Percentiles rank a stretch among this genome's conserved stretches.
These are phyloP conservation scores for Sphaerostilbella broomeana DNA, from an alignment of 2,329 filamentous ascomycete genomes.

Conservation along the genomic window DNA sequence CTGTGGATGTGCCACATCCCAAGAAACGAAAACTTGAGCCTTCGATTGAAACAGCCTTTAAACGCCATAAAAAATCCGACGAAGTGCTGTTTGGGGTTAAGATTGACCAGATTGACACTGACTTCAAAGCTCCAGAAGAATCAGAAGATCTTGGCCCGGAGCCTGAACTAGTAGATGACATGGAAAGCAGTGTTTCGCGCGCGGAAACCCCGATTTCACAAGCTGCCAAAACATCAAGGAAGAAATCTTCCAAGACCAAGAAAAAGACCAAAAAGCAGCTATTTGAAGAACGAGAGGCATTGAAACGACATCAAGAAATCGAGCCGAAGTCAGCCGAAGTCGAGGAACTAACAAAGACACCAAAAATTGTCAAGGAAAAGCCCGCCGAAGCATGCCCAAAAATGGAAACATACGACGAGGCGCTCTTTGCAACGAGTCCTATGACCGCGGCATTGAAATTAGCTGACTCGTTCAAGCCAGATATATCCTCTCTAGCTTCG, in stretches of 20 bases:
- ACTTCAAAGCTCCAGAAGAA: conserved; percentile 39
- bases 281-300: conserved; percentile 58
- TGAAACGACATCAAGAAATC: conserved; percentile 50
- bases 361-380: conserved; percentile 22
- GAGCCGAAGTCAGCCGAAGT: conserved; percentile 31
- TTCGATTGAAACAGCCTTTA: conserved; percentile 62
- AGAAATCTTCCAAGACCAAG: conserved; percentile 52
- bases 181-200: conserved; percentile 34
- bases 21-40: conserved; percentile 68
- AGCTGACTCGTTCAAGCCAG: conserved; percentile 38
- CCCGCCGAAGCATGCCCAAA: conserved; percentile 26
- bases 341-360: conserved; percentile 34
- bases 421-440: conserved; percentile 43
- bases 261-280: conserved; percentile 75
- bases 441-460: conserved; percentile 38
- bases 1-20: conserved; percentile 47
- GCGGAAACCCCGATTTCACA: conserved; percentile 41
- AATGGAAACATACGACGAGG: conserved; percentile 46
- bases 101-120: conserved; percentile 45
- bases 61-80: conserved; percentile 74
- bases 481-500: conserved; percentile 38
- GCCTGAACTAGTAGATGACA: conserved; percentile 38
- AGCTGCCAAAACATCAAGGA: conserved; percentile 47
- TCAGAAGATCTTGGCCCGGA: conserved; percentile 47
- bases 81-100: conserved; percentile 69